Percentiles rank a stretch among this genome's conserved stretches.
Evolutionary conservation across 2,329 filamentous ascomycete species (phyloP).

Genomic region (Arthrobotrys conoides): DNA sequence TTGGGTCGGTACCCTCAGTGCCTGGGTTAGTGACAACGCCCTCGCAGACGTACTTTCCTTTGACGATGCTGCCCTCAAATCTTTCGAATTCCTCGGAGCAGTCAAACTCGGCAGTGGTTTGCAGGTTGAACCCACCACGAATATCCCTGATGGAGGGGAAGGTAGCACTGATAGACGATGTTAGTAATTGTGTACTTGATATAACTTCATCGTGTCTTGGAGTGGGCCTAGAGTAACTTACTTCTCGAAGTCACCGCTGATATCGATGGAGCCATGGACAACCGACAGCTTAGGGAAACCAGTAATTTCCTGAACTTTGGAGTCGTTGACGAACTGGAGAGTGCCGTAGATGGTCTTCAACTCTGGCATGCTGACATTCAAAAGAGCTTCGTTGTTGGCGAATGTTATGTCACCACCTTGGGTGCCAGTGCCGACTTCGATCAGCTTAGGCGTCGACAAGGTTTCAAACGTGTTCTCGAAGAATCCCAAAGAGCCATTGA

Average conservation of each 20-base stretch:
- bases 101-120: slow-evolving; percentile 75
- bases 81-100: slow-evolving; percentile 72
- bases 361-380: slow-evolving; percentile 81
- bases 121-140: slow-evolving; percentile 79
- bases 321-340: slow-evolving; percentile 92
- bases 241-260: slow-evolving; percentile 86
- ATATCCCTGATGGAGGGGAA: slow-evolving; percentile 79
- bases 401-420: slow-evolving; percentile 73
- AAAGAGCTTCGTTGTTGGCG: slow-evolving; percentile 74
- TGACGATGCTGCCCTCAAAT: slow-evolving; percentile 67
- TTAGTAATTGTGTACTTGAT: slow-evolving; percentile 64
- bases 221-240: slow-evolving; percentile 69
- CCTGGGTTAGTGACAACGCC: slow-evolving; percentile 55
- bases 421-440: slow-evolving; percentile 71
- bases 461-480: slow-evolving; percentile 80
- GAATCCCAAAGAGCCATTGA: slow-evolving; percentile 86
- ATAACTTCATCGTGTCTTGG: slow-evolving; percentile 7
- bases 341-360: slow-evolving; percentile 81
- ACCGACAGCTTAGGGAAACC: slow-evolving; percentile 78
- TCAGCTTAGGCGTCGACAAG: slow-evolving; percentile 79
- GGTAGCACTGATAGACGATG: slow-evolving; percentile 73
- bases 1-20: slow-evolving; percentile 53
- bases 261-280: slow-evolving; percentile 84
- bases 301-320: slow-evolving; percentile 75
- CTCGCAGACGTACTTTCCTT: slow-evolving; percentile 61